Conservation (phyloP, 2,329 filamentous ascomycete genomes). For the Periconia digitata region DNA sequence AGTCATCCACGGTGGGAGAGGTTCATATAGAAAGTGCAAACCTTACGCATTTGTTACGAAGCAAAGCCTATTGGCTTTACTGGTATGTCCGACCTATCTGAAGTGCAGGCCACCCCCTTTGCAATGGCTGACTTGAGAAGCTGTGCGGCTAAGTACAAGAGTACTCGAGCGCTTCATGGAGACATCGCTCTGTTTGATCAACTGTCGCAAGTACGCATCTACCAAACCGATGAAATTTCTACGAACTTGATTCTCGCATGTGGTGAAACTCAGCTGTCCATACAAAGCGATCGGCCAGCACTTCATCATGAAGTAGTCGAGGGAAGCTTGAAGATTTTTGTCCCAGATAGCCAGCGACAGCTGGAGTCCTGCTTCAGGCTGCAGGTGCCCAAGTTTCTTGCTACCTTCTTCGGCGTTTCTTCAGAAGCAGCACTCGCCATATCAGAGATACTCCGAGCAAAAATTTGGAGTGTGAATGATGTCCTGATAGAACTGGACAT, state of each 20-base stretch:
- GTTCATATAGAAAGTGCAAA: slow-evolving; percentile 3
- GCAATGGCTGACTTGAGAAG: slow-evolving; percentile 12
- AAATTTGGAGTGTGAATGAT: slow-evolving; percentile 10
- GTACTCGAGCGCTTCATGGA: slow-evolving; percentile 16
- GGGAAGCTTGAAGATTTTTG: slow-evolving; percentile 15
- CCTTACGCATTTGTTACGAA: slow-evolving; percentile 8
- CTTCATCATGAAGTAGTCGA: slow-evolving; percentile 15
- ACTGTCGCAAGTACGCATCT: slow-evolving; percentile 8
- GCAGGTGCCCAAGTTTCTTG: slow-evolving; percentile 19
- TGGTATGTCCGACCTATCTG: slow-evolving; percentile 16
- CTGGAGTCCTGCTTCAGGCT: slow-evolving; percentile 15
- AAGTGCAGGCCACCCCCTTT: background rate
- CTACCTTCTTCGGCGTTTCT: slow-evolving; percentile 6
- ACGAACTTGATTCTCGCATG: slow-evolving; percentile 15
- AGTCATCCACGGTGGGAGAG: slow-evolving; percentile 13
- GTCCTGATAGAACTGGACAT: slow-evolving; percentile 20
- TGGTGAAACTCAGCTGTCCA: background rate
- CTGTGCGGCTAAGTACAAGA: slow-evolving; percentile 26
- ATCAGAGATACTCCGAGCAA: slow-evolving; percentile 11
- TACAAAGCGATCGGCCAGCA: slow-evolving; percentile 15
- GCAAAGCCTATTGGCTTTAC: slow-evolving; percentile 21
- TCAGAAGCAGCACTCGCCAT: slow-evolving; percentile 10
- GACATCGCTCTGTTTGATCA: slow-evolving; percentile 13
- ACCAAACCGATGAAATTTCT: slow-evolving; percentile 10
- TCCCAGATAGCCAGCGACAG: slow-evolving; percentile 12